phyloP scores from a whole-genome alignment of 192 early-diverging fungal species.

The Coemansia sp. region DNA sequence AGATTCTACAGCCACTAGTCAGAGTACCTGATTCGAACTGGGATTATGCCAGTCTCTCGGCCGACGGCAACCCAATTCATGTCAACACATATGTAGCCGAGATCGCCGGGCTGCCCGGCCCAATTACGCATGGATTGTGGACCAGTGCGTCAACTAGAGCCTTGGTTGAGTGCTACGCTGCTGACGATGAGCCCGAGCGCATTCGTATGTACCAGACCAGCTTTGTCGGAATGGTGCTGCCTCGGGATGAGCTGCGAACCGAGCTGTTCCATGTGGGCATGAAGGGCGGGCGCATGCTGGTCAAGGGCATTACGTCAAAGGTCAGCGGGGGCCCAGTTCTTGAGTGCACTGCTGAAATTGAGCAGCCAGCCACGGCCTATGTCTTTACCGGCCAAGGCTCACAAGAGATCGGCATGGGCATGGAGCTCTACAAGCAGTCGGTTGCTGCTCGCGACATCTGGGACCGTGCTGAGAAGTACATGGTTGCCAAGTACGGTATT shows the following conservation, averaged over 20 bases:
- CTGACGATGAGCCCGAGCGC: conserved; percentile 78
- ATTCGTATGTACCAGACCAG: conserved; percentile 78
- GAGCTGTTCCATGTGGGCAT: conserved; percentile 88
- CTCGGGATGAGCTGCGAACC: conserved; percentile 74
- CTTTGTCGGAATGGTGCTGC: conserved; percentile 88
- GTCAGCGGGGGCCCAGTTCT: conserved; percentile 58
- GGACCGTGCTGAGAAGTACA: conserved; percentile 87
- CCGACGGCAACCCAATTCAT: conserved; percentile 92
- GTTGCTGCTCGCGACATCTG: conserved; percentile 78
- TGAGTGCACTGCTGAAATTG: conserved; percentile 80
- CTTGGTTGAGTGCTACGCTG: conserved; percentile 84
- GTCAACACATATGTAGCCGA: conserved; percentile 89
- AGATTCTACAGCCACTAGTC: background rate
- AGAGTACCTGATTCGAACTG: conserved; percentile 70
- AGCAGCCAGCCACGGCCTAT: conserved; percentile 84
- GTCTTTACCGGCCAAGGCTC: conserved; percentile 97
- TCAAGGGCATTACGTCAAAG: conserved; percentile 82
- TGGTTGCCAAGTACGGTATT: conserved; percentile 24
- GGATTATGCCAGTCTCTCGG: conserved; percentile 74
- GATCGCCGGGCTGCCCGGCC: conserved; percentile 76
- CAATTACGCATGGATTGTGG: conserved; percentile 96
- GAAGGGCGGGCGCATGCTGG: conserved; percentile 88
- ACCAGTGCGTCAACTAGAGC: conserved; percentile 85
- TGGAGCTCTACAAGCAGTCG: conserved; percentile 83
- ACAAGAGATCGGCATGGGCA: conserved; percentile 93